These are phyloP conservation scores for Microcos paniculata DNA, from an alignment of 345 rosid species.

Conservation along the genomic window DNA sequence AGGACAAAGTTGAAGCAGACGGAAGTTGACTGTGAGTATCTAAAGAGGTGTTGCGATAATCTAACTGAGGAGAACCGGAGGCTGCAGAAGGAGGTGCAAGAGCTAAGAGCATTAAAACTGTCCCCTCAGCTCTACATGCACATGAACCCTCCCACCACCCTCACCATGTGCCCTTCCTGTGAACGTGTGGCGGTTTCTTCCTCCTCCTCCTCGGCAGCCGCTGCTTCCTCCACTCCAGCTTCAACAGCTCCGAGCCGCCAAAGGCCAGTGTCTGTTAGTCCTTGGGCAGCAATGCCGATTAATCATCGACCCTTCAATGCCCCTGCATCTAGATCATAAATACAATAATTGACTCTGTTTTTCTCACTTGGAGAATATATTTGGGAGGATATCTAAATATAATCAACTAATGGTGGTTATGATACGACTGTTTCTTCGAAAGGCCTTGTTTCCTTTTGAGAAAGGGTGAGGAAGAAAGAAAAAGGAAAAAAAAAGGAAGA, in stretches of 20 bases:
- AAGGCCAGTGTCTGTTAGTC: constrained; percentile 32
- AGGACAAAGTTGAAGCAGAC: constrained; percentile 95
- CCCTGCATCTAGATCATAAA: constrained; percentile 31
- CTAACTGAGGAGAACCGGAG: constrained; percentile 72
- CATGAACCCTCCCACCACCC: constrained; percentile 88
- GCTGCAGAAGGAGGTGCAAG: constrained; percentile 82
- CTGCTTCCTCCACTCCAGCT: constrained; percentile 24
- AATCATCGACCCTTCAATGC: constrained; percentile 25
- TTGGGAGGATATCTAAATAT: not conserved
- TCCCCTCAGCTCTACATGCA: constrained; percentile 85
- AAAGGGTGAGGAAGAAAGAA: too few relatives aligned
- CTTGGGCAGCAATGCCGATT: constrained; percentile 54
- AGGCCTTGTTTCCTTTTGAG: not conserved
- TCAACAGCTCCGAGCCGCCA: constrained; percentile 22
- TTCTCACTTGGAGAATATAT: not conserved
- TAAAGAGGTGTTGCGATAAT: constrained; percentile 77
- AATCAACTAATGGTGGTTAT: not conserved
- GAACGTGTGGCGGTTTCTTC: constrained; percentile 64
- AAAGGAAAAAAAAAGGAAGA: too few relatives aligned
- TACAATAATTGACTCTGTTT: not conserved
- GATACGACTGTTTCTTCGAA: not conserved
- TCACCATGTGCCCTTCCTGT: constrained; percentile 89
- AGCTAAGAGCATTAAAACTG: constrained; percentile 77
- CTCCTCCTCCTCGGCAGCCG: constrained; percentile 27
- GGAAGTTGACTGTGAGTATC: constrained; percentile 82